Conservation (phyloP, 495 filamentous ascomycete genomes). For the Tuber umbilicatum region DNA sequence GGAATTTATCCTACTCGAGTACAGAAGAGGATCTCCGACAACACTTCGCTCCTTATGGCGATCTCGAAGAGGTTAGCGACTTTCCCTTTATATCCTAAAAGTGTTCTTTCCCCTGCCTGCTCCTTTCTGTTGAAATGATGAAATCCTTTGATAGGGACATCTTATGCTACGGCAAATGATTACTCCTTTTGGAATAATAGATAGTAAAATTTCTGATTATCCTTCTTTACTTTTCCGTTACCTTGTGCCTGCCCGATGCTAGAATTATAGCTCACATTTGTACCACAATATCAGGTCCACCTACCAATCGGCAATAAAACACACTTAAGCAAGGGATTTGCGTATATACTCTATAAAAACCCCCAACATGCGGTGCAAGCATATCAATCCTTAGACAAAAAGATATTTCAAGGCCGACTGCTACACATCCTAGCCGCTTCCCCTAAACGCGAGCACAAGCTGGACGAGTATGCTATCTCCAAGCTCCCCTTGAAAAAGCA, state of each 20-base stretch:
- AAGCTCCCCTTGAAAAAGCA: conserved; percentile 92
- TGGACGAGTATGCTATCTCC: conserved; percentile 80
- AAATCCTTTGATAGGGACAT: conserved; percentile 98
- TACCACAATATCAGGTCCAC: conserved; percentile 57
- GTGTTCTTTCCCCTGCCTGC: conserved; percentile 25
- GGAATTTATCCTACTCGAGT: conserved; percentile 78
- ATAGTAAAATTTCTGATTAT: conserved; percentile 41
- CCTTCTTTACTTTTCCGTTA: conserved; percentile 37
- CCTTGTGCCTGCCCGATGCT: conserved; percentile 13
- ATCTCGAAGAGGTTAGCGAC: conserved; percentile 77
- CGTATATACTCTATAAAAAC: conserved; percentile 69
- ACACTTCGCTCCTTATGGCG: conserved; percentile 63
- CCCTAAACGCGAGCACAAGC: conserved; percentile 67
- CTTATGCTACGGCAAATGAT: conserved; percentile 88
- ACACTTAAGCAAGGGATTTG: conserved; percentile 74
- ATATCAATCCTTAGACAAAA: conserved; percentile 65
- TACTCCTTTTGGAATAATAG: conserved; percentile 50
- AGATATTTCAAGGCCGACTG: conserved; percentile 82
- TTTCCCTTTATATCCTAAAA: conserved; percentile 7
- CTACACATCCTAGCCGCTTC: conserved; percentile 79
- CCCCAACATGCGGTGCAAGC: conserved; percentile 67
- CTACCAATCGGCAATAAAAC: conserved; percentile 61
- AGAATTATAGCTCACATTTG: conserved; percentile 40
- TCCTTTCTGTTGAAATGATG: conserved; percentile 61
- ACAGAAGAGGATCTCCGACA: conserved; percentile 69